Base-by-base conservation (phyloP, 768 basidiomycete species). In the Hericium rajendrae region DNA sequence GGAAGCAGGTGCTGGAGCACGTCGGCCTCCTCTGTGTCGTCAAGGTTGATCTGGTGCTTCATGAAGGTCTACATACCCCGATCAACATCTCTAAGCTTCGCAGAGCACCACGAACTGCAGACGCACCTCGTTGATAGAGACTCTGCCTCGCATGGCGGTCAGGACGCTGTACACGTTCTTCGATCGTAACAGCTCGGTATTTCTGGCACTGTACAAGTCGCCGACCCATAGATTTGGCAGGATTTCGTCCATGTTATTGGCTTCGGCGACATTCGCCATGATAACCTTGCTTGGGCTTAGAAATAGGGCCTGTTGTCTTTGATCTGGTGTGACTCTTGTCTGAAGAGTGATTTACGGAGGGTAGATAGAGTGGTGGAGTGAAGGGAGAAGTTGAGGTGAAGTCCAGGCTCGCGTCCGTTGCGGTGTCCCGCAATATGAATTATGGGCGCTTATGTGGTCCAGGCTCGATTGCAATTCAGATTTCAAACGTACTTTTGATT, bases 171-270 rank as follows among this genome's bases (percentile, higher is more conserved):
- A 82, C 8, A 97, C 90, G n/a, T 83, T 82, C 60, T 84, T 78
- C n/a, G 73, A 70, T 66, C 79, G 82, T 59, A 95, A 78, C 2
- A 70, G 73, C 48, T 79, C 74, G 0, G 74, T 76, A 60, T 94
- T 74, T 55, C 79, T 74, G 0, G 91, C 88, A 61, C 85, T 88
- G 6, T 74, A 72, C 6, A 94, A 70, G 72, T 91, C 82, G 8
- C 93, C 92, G 22, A 97, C 80, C 93, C 92, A 95, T 2, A 97
- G 71, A 4, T 84, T 81, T 32, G 82, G 82, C 15, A 88, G 76
- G 38, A 95, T 76, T 71, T 93, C 81, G 72, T 94, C 82, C 86
- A 94, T 89, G 11, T 66, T 52, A 39, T 59, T 54, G 37, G 57
- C 32, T 16, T 59, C 56, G 20, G 16, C 22, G 48, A 38, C 55